phyloP scores from a whole-genome alignment of 306 rosid genomes.

The Datisca glomerata region DNA sequence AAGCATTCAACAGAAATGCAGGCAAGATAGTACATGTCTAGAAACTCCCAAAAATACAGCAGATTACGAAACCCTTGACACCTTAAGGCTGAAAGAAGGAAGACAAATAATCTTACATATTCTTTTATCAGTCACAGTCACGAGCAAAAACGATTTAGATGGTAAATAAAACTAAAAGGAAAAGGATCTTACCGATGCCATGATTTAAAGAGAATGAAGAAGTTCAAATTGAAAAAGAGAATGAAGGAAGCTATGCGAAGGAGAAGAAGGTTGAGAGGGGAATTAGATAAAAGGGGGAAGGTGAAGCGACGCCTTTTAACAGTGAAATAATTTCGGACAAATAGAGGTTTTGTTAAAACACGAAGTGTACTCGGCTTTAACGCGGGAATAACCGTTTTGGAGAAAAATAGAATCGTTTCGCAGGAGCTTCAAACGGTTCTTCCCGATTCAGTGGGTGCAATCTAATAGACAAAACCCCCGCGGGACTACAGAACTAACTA shows the following conservation, averaged over 20 bases:
- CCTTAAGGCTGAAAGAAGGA: too few species aligned
- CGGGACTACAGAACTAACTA: too few species aligned
- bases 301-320: too few species aligned
- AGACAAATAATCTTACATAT: too few species aligned
- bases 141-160: neutral
- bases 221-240: neutral
- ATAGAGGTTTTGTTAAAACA: neutral
- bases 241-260: neutral
- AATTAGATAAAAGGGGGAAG: neutral
- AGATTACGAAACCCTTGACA: too few species aligned
- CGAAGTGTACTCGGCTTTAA: neutral
- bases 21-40: neutral
- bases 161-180: neutral
- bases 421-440: too few species aligned
- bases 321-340: neutral
- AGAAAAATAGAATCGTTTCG: neutral
- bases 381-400: neutral
- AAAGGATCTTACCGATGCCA: constrained; percentile 1
- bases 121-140: neutral
- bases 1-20: neutral
- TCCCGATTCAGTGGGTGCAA: too few species aligned
- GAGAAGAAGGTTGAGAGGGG: neutral
- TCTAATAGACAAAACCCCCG: too few species aligned
- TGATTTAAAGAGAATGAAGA: neutral
- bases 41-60: too few species aligned